phyloP scores from a whole-genome alignment of 352 stramenopile genomes.

The Phytophthora colocasiae region DNA sequence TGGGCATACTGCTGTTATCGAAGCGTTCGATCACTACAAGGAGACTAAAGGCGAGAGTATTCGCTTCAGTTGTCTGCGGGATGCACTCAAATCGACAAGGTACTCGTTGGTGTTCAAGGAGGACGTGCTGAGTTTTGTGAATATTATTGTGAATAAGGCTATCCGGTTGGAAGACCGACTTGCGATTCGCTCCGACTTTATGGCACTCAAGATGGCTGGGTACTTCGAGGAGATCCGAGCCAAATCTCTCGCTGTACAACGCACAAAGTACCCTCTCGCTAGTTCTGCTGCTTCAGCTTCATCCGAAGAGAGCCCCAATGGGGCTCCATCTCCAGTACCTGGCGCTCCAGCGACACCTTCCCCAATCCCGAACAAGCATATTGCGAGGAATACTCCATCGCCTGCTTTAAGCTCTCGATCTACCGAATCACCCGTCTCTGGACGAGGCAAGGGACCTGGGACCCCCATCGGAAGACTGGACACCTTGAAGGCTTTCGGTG shows the following conservation, averaged over 20 bases:
- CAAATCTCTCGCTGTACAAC: constrained; percentile 82
- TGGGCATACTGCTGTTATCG: constrained; percentile 78
- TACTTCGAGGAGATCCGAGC: constrained; percentile 90
- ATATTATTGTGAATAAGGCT: constrained; percentile 91
- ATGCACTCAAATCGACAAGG: constrained; percentile 82
- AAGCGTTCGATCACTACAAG: constrained; percentile 87
- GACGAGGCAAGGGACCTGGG: constrained; percentile 26
- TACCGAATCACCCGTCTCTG: constrained; percentile 35
- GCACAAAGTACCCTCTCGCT: constrained; percentile 67
- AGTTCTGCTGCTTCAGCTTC: constrained; percentile 42
- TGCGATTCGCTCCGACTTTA: constrained; percentile 85
- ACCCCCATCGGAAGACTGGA: constrained; percentile 39
- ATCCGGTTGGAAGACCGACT: constrained; percentile 84
- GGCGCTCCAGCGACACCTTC: constrained; percentile 35
- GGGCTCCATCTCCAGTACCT: constrained; percentile 32
- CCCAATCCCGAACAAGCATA: constrained; percentile 35
- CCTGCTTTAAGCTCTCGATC: constrained; percentile 37
- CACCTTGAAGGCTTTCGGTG: constrained; percentile 39
- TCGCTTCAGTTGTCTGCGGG: constrained; percentile 82
- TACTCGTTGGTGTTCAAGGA: constrained; percentile 91
- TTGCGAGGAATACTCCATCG: constrained; percentile 40
- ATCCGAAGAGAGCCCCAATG: constrained; percentile 25
- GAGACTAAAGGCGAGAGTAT: constrained; percentile 83
- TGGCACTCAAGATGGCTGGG: constrained; percentile 83
- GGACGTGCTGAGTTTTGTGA: constrained; percentile 89